phyloP scores from a whole-genome alignment of 331 rosid species.

The Malus hybrid region DNA sequence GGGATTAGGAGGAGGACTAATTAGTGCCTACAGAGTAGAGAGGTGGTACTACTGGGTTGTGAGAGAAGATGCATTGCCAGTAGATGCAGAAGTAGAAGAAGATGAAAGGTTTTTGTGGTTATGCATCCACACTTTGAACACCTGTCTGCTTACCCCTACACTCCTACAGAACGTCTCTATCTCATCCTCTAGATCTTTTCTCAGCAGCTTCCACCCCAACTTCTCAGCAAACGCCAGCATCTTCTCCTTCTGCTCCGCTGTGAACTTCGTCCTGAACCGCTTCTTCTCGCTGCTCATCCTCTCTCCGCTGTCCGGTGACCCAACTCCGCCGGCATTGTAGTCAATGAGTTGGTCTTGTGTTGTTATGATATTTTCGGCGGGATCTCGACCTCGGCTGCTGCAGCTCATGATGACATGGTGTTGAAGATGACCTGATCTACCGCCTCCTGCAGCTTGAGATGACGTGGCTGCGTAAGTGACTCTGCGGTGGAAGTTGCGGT shows the following conservation, averaged over 20 bases:
- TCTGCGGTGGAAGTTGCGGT: conserved; percentile 86
- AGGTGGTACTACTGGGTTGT: conserved; percentile 31
- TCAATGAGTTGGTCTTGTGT: neutral
- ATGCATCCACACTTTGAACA: conserved; percentile 97
- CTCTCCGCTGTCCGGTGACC: conserved; percentile 16
- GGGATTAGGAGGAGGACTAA: neutral
- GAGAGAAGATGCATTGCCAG: conserved; percentile 70
- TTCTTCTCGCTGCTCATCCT: conserved; percentile 33
- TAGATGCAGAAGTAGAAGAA: conserved; percentile 34
- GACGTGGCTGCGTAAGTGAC: conserved; percentile 19
- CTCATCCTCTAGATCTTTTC: conserved; percentile 77
- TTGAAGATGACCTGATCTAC: neutral
- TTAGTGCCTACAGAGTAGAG: neutral
- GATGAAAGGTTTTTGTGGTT: conserved; percentile 73
- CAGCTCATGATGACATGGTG: conserved; percentile 4
- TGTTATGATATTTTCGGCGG: neutral
- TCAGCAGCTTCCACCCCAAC: conserved; percentile 76
- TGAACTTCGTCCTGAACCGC: conserved; percentile 71
- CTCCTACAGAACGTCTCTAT: conserved; percentile 69
- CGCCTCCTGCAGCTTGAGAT: neutral
- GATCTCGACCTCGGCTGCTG: conserved; percentile 23
- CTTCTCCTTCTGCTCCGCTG: conserved; percentile 72
- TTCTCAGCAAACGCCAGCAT: conserved; percentile 83
- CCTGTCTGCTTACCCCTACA: conserved; percentile 64
- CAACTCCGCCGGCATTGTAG: conserved; percentile 15